Conservation (phyloP, 257 asterid genomes). For the Solanum clarkiae region DNA sequence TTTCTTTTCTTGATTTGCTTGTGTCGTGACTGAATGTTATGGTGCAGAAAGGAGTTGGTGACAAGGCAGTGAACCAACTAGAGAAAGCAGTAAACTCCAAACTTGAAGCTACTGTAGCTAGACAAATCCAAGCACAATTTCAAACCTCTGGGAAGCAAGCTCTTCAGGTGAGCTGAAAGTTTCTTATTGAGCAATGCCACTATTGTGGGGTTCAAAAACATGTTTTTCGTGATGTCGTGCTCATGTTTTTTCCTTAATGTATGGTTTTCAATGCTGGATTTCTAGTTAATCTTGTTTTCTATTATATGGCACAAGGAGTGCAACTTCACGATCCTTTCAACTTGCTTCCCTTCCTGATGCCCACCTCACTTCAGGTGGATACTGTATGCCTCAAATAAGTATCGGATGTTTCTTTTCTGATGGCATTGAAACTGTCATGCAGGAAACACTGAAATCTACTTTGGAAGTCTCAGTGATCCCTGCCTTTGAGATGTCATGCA, state of each 20-base stretch:
- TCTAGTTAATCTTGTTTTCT: background rate
- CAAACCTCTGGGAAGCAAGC: slow-evolving; percentile 97
- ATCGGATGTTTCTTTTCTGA: background rate
- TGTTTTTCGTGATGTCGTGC: background rate
- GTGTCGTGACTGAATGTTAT: slow-evolving; percentile 11
- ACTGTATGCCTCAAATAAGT: background rate
- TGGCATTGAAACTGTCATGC: slow-evolving; percentile 15
- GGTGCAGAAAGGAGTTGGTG: slow-evolving; percentile 95
- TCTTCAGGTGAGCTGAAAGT: slow-evolving; percentile 51
- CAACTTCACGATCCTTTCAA: background rate
- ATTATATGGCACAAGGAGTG: background rate
- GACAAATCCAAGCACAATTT: slow-evolving; percentile 83
- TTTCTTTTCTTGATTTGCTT: background rate
- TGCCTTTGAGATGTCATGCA: slow-evolving; percentile 88
- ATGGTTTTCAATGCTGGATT: background rate
- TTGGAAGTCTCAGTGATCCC: slow-evolving; percentile 83
- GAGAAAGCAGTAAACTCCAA: slow-evolving; percentile 77
- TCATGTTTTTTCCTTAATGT: background rate
- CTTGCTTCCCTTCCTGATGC: background rate
- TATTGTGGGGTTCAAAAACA: background rate
- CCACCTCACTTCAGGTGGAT: background rate
- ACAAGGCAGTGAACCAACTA: slow-evolving; percentile 79
- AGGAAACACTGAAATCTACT: slow-evolving; percentile 76
- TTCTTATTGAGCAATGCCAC: background rate
- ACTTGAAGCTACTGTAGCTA: slow-evolving; percentile 74